Base-by-base conservation (phyloP, 495 filamentous ascomycete species). In the Talaromyces wortmannii region DNA sequence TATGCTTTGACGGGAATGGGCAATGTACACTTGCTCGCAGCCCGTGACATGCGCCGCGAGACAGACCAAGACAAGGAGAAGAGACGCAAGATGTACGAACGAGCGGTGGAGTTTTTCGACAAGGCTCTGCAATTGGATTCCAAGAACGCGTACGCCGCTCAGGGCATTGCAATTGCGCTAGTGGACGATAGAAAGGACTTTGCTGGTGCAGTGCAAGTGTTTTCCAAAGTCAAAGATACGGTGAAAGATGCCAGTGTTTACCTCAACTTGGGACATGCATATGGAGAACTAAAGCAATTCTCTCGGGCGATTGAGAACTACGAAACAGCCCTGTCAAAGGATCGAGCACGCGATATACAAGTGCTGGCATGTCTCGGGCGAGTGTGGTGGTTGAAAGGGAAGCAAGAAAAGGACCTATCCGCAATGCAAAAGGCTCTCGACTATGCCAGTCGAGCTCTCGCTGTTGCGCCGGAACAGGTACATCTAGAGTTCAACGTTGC, bases 401-500 rank as follows among this genome's bases (percentile, higher is more conserved):
- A 90, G 59, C 79, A 84, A 54, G 94, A 98, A 58, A 84, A 84
- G 61, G 88, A 75, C 55, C 63, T 94, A 15, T 71, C 84, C 6
- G 86, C 86, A n/a, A 92, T 95, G 77, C 90, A 90, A 64, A 88
- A 80, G 11, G 83, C 91, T 5, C 75, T 97, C n/a, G 86, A 91
- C 31, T 95, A 91, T 64, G 91, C 94, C 5, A 82, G 88, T 60
- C 88, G 92, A 76, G 91, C 92, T 16, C 81, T 92, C 31, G 80
- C 83, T 44, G 76, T 89, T 43, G 83, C 88, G 0, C 89, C 91
- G 2, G 88, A 92, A 16, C 89, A 95, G 61, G 76, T 90, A 7
- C 89, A 96, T 70, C 88, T 94, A 63, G 87, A 92, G 65, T 98
- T 98, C 81, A 98, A 98, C 66, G 89, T 98, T 13, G 94, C 94